Percentiles rank a stretch among this genome's conserved stretches.
phyloP scores from a whole-genome alignment of 1,139 yeast genomes.

The Lodderomyces parapsilosis region DNA sequence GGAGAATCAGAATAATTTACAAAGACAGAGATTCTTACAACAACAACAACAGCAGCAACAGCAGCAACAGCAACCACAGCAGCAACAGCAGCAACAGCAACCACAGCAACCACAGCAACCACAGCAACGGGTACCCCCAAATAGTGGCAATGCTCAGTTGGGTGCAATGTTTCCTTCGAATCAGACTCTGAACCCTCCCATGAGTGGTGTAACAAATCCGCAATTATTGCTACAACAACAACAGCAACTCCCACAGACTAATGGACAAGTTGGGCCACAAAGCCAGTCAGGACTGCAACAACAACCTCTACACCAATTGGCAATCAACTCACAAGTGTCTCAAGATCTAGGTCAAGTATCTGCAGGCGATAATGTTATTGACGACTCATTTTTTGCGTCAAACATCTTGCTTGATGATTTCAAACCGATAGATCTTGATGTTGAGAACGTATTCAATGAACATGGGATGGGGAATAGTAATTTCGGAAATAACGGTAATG shows the following conservation, averaged over 20 bases:
- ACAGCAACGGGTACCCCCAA: background rate
- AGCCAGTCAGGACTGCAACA: background rate
- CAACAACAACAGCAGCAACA: constrained; percentile 21
- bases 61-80: constrained; percentile 12
- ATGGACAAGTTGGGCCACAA: background rate
- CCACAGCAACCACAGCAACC: constrained; percentile 12
- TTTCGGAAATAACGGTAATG: background rate
- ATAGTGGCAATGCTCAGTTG: background rate
- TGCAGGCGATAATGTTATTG: constrained; percentile 5
- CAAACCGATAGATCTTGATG: constrained; percentile 1
- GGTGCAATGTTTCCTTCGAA: constrained; percentile 1
- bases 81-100: constrained; percentile 13
- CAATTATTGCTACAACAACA: constrained; percentile 8
- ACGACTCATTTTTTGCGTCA: constrained; percentile 8
- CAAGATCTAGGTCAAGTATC: constrained; percentile 3
- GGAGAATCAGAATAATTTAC: constrained; percentile 28
- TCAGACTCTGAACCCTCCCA: background rate
- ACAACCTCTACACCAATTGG: constrained; percentile 3
- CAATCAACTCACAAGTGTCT: background rate
- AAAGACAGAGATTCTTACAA: constrained; percentile 24
- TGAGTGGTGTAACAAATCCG: background rate
- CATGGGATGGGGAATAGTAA: background rate
- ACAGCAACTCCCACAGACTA: constrained; percentile 7
- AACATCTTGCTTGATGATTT: constrained; percentile 5
- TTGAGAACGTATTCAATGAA: background rate